phyloP scores from a whole-genome alignment of 116 monocot species.

The Posidonia oceanica region DNA sequence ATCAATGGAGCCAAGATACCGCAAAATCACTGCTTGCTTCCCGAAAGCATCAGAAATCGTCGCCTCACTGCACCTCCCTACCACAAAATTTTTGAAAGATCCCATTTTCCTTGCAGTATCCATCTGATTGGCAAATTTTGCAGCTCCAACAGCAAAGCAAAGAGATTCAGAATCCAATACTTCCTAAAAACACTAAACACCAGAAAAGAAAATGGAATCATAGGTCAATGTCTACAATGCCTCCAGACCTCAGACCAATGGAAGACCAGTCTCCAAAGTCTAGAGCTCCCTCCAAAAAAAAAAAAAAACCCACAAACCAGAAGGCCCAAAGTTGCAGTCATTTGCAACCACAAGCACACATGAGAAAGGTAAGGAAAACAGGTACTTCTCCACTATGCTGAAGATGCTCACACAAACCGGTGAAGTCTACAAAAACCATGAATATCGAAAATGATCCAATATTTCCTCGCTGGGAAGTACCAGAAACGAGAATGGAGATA shows the following conservation, averaged over 20 bases:
- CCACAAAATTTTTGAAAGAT: conserved; percentile 42
- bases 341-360: too few relatives aligned
- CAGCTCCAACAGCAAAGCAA: not conserved
- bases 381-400: too few relatives aligned
- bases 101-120: conserved; percentile 51
- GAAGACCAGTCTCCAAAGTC: not conserved
- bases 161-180: not conserved
- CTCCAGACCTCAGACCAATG: too few relatives aligned
- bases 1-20: conserved; percentile 54
- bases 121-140: conserved; percentile 66
- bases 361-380: too few relatives aligned
- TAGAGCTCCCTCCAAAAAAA: not conserved
- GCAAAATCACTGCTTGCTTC: conserved; percentile 42
- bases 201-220: not conserved
- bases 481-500: not conserved
- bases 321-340: too few relatives aligned
- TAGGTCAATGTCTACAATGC: too few relatives aligned
- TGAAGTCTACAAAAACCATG: not conserved
- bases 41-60: conserved; percentile 35
- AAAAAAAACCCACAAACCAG: not conserved
- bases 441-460: not conserved
- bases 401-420: too few relatives aligned
- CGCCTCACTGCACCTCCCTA: conserved; percentile 45
- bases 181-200: not conserved
- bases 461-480: not conserved